phyloP scores from a whole-genome alignment of 768 basidiomycete genomes.

The Trametes meyenii region DNA sequence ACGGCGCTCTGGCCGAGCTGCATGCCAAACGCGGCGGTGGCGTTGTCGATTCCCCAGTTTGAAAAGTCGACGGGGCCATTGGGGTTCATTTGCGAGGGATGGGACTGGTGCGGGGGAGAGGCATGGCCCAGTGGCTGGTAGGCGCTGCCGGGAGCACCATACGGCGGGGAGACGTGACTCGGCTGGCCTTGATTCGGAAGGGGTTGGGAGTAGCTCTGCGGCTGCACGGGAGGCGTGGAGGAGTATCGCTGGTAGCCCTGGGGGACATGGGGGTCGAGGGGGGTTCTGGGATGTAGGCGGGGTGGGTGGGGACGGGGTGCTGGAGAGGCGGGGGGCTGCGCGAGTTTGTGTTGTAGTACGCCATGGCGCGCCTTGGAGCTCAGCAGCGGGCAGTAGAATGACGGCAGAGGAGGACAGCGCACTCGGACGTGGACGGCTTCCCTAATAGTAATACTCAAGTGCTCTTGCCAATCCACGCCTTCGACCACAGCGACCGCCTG shows the following conservation, averaged over 20 bases:
- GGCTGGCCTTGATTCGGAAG: slow-evolving; percentile 22
- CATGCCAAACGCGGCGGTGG: slow-evolving; percentile 95
- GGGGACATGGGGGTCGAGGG: slow-evolving; percentile 74
- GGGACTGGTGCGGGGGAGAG: slow-evolving; percentile 33
- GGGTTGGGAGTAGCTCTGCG: slow-evolving; percentile 35
- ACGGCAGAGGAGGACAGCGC: slow-evolving; percentile 1
- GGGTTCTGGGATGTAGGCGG: slow-evolving; percentile 82
- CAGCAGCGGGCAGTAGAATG: neutral
- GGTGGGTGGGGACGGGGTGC: slow-evolving; percentile 88
- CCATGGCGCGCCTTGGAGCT: slow-evolving; percentile 18
- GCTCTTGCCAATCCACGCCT: no score
- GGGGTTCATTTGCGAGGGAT: slow-evolving; percentile 41
- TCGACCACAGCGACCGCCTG: slow-evolving; percentile 7
- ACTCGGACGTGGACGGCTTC: neutral
- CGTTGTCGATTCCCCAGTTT: slow-evolving; percentile 87
- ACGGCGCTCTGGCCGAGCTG: slow-evolving; percentile 92
- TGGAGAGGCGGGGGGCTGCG: slow-evolving; percentile 79
- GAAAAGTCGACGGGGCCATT: slow-evolving; percentile 51
- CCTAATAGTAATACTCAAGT: no score
- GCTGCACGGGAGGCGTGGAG: slow-evolving; percentile 51
- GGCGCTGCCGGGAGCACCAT: slow-evolving; percentile 25
- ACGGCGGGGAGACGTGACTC: slow-evolving; percentile 20
- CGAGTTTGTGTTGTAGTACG: slow-evolving; percentile 45
- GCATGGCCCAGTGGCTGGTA: slow-evolving; percentile 33
- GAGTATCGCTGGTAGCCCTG: slow-evolving; percentile 76